A percentile compares a stretch with the other conserved stretches of the same genome.
phyloP scores from a whole-genome alignment of 1,139 yeast species.

The Meyerozyma smithsonii region DNA sequence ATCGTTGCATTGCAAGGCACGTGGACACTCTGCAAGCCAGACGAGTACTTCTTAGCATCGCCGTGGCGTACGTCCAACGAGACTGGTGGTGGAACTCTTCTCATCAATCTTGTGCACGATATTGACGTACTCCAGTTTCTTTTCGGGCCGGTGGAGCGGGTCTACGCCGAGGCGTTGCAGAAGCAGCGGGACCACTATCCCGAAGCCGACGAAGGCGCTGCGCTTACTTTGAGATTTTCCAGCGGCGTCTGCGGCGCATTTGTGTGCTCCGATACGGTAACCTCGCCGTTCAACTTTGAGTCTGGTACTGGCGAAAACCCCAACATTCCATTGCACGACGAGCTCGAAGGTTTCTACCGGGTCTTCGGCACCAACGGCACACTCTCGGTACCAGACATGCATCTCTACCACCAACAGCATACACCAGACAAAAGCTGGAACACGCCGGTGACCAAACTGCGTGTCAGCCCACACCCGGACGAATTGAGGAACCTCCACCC shows the following conservation, averaged over 20 bases:
- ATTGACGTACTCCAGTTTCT: constrained; percentile 34
- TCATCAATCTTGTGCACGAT: constrained; percentile 39
- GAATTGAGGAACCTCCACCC: constrained; percentile 14
- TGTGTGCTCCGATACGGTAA: constrained; percentile 35
- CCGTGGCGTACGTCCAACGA: constrained; percentile 32
- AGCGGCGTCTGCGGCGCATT: constrained; percentile 36
- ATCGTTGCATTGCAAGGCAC: constrained; percentile 37
- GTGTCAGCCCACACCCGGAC: not conserved
- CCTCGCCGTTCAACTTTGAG: constrained; percentile 38
- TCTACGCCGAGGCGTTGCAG: constrained; percentile 32
- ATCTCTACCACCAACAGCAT: constrained; percentile 26
- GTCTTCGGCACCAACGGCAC: constrained; percentile 37
- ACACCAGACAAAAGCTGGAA: constrained; percentile 9
- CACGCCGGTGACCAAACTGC: constrained; percentile 4
- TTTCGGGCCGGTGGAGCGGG: constrained; percentile 34
- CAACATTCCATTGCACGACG: constrained; percentile 26
- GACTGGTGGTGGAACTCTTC: constrained; percentile 36
- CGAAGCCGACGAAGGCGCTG: constrained; percentile 40
- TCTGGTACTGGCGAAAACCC: constrained; percentile 42
- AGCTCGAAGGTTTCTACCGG: constrained; percentile 30
- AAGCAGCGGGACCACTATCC: constrained; percentile 27
- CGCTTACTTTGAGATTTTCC: constrained; percentile 26
- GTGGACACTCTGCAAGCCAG: constrained; percentile 34
- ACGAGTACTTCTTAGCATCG: constrained; percentile 26
- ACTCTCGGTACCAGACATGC: constrained; percentile 34